Conservation (phyloP, 192 early-diverging fungal species). For the Funneliformis mosseae region DNA sequence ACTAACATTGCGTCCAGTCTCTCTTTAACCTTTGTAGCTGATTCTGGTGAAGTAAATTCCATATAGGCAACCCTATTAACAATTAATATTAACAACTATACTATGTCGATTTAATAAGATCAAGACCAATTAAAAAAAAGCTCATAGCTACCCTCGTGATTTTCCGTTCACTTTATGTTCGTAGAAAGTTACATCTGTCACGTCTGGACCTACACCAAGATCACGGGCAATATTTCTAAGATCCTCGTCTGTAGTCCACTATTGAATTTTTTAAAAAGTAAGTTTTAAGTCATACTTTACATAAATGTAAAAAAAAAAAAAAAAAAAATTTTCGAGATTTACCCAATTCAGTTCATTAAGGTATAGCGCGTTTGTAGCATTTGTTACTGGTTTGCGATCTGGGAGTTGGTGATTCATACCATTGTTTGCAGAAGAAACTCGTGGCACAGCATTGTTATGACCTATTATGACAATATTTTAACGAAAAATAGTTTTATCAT, state of each 20-base stretch:
- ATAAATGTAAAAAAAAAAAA: background rate
- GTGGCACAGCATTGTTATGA: conserved; percentile 24
- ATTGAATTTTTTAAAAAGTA: background rate
- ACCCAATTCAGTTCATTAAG: conserved; percentile 53
- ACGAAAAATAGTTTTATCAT: background rate
- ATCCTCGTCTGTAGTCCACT: conserved; percentile 65
- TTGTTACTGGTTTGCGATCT: conserved; percentile 33
- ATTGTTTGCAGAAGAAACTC: conserved; percentile 19
- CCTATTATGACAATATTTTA: background rate
- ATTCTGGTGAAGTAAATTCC: conserved; percentile 51
- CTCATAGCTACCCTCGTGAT: conserved; percentile 51
- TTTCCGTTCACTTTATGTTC: conserved; percentile 70
- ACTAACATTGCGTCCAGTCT: conserved; percentile 50
- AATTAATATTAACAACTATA: too few relatives aligned
- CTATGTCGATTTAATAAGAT: too few relatives aligned
- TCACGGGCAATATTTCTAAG: conserved; percentile 47
- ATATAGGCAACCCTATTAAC: conserved; percentile 51
- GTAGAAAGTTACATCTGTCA: conserved; percentile 59
- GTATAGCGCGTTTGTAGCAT: conserved; percentile 47
- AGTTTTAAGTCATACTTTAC: background rate
- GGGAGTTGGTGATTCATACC: conserved; percentile 2
- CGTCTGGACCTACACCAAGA: conserved; percentile 50
- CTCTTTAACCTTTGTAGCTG: conserved; percentile 42
- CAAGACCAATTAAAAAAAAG: background rate
- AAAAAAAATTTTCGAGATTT: background rate